Evolutionary conservation across 768 basidiomycete genomes (phyloP).

Genomic region (Suillus brevipes): DNA sequence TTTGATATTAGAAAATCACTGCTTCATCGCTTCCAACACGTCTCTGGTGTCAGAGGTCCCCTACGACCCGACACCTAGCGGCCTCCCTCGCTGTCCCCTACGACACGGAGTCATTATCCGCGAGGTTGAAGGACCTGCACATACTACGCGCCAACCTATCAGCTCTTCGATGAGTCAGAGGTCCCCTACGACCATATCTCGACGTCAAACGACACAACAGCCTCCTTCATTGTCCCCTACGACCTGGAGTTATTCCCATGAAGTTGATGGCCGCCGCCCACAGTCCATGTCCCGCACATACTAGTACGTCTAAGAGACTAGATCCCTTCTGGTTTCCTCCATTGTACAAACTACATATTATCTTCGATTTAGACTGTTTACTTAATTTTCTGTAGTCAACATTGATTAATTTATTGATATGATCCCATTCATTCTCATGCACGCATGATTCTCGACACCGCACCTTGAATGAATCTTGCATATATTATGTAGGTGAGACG

Average conservation of each 20-base stretch:
- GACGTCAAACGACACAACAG: background rate
- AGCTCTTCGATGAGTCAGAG: background rate
- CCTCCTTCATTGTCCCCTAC: background rate
- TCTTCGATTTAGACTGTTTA: background rate
- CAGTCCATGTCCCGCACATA: background rate
- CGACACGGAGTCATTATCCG: background rate
- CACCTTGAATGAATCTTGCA: background rate
- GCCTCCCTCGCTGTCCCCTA: background rate
- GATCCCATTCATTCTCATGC: background rate
- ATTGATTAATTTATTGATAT: background rate
- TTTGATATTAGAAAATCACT: background rate
- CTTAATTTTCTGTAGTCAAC: background rate
- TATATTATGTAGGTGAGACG: background rate
- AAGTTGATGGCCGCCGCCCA: background rate
- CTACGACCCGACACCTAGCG: background rate
- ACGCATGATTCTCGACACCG: background rate
- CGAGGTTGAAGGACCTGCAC: background rate
- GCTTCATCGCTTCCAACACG: background rate
- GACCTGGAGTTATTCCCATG: background rate
- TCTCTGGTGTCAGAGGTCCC: background rate
- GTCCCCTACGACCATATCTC: constrained; percentile 3
- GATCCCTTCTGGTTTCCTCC: background rate
- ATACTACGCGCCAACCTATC: background rate
- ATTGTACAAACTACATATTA: background rate
- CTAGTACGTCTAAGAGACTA: background rate